phyloP scores from a whole-genome alignment of 345 rosid species.

The Syzygium aqueum region DNA sequence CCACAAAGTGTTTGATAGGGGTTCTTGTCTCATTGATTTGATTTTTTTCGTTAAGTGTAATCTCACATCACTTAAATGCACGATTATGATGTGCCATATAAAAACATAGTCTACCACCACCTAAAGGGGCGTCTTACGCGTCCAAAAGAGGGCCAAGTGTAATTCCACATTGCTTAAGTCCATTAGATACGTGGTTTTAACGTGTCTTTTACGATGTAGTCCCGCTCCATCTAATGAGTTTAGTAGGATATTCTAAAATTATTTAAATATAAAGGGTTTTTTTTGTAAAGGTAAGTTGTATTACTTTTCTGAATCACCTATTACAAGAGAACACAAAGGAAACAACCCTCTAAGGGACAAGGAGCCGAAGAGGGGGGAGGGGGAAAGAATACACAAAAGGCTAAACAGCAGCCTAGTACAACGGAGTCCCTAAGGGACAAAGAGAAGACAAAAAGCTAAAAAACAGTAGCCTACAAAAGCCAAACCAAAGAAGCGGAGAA shows the following conservation, averaged over 20 bases:
- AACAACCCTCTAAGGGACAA: too few species aligned
- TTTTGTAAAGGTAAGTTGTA: too few species aligned
- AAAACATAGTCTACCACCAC: background rate
- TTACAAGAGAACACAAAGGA: too few species aligned
- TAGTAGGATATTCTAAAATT: background rate
- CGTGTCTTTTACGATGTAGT: background rate
- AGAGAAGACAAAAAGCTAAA: too few species aligned
- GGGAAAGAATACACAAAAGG: too few species aligned
- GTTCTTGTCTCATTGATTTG: background rate
- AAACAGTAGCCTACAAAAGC: too few species aligned
- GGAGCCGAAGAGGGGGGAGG: too few species aligned
- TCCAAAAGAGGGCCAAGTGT: background rate
- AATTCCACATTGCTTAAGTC: background rate
- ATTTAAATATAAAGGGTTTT: background rate
- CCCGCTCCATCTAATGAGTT: background rate
- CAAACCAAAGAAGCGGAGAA: too few species aligned
- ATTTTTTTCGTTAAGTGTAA: background rate
- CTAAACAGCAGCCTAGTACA: too few species aligned
- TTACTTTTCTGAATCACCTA: too few species aligned
- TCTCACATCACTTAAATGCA: background rate
- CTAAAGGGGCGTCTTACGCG: rapidly evolving
- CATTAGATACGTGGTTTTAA: background rate
- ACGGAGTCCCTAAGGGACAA: too few species aligned
- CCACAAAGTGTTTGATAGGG: background rate
- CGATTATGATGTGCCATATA: background rate